Base-by-base conservation (phyloP, 1,139 yeast species). In the Hanseniaspora uvarum region DNA sequence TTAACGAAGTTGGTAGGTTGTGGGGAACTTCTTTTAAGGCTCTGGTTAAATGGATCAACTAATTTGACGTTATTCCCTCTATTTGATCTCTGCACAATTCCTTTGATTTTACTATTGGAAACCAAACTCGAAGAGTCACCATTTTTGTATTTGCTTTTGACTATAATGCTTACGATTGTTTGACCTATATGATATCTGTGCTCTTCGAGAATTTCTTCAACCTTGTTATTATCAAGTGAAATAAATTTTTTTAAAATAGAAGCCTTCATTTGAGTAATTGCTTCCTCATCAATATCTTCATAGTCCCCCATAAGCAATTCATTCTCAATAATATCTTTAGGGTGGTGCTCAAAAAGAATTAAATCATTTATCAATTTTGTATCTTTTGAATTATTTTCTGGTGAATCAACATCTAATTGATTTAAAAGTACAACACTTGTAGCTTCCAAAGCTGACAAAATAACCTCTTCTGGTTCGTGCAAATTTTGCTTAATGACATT, bases 401-500 rank as follows among this genome's bases (percentile, higher is more conserved):
- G 19, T n/a, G 7, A 14, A 11, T n/a, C 14, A 1, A 24, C 14
- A 21, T 41, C 18, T 34, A 12, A 30, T 14, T 41, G 30, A 5
- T 30, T 24, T 21, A 19, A 10, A 6, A 31, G 10, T 11, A 31
- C 10, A 41, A 59, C 54, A 52, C 58, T 60, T 16, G 63, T 47
- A 12, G 64, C 55, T 31, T 59, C 62, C 11, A 59, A 37, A 16
- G 36, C 46, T 19, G 38, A 43, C 6, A 43, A 12, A 14, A 43
- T 30, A 1, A 62, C 56, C 3, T 61, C 55, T 14, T 55, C 57
- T 26, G 58, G 56, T n/a, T 54, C 28, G 45, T 56, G 39, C 26
- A 54, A 48, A 10, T 58, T 48, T n/a, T 56, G 53, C 10, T 56
- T 50, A 4, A 58, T 53, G 12, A 36, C 36, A 18, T 40, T n/a